These are phyloP conservation scores for Vigna angularis DNA, from an alignment of 306 rosid genomes.

Conservation along the genomic window DNA sequence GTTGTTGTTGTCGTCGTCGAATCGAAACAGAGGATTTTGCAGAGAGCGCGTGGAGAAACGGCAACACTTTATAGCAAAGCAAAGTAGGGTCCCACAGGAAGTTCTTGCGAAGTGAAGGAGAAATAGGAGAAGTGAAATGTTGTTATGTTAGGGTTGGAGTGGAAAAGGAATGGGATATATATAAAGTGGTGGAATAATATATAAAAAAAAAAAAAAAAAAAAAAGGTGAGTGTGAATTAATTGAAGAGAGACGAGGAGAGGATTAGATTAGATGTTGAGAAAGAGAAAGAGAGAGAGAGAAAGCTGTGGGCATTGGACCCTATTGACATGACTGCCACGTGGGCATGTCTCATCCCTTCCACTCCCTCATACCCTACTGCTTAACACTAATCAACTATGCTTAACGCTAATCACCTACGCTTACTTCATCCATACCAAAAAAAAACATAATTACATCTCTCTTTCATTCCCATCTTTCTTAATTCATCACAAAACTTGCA, in stretches of 20 bases:
- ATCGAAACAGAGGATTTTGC: slow-evolving; percentile 6
- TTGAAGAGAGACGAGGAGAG: slow-evolving; percentile 44
- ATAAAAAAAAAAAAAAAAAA: background rate
- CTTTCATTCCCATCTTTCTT: background rate
- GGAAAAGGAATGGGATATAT: slow-evolving; percentile 38
- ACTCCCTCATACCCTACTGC: background rate
- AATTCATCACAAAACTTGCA: slow-evolving; percentile 1
- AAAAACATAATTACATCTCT: too few species aligned
- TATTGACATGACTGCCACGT: slow-evolving; percentile 63
- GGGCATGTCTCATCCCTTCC: slow-evolving; percentile 37
- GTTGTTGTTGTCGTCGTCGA: background rate
- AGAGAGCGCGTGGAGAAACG: background rate
- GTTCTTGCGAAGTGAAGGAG: background rate
- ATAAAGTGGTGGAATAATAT: slow-evolving; percentile 21
- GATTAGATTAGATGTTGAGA: slow-evolving; percentile 16
- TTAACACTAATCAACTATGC: background rate
- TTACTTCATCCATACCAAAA: too few species aligned
- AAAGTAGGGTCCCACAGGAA: background rate
- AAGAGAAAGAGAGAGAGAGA: slow-evolving; percentile 7
- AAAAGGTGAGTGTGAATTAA: slow-evolving; percentile 44
- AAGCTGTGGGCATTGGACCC: slow-evolving; percentile 55
- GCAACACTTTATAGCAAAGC: background rate
- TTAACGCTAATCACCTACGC: background rate
- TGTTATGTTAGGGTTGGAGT: slow-evolving; percentile 6
- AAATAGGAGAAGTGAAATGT: slow-evolving; percentile 8